These are phyloP conservation scores for Nyssa sinensis DNA, from an alignment of 148 eudicot genomes.

Conservation along the genomic window DNA sequence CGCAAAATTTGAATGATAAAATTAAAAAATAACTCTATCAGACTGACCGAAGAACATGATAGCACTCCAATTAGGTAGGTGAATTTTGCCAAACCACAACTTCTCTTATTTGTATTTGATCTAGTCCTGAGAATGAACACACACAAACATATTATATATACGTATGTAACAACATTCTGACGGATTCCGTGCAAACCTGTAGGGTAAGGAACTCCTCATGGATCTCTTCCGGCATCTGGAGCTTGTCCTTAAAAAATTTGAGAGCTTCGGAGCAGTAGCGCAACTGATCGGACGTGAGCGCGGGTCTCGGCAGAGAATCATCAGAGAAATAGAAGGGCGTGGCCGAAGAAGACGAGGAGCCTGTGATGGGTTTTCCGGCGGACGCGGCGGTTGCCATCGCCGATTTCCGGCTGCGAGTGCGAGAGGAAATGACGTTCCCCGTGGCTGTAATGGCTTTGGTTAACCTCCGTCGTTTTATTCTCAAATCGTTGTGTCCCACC, in stretches of 20 bases:
- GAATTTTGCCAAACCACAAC: not conserved
- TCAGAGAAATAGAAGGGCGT: conserved; percentile 26
- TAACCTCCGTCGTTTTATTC: not conserved
- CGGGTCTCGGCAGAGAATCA: conserved; percentile 27
- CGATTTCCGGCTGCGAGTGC: conserved; percentile 41
- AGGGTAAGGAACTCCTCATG: conserved; percentile 55
- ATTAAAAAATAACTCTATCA: too few relatives aligned
- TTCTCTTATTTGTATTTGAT: not conserved
- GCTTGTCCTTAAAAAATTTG: conserved; percentile 40
- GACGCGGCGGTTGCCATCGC: conserved; percentile 46
- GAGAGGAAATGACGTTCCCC: conserved; percentile 45
- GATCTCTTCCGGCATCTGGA: conserved; percentile 33
- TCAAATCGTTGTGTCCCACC: not conserved
- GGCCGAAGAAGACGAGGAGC: conserved; percentile 19
- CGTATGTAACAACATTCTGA: not conserved
- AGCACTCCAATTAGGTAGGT: not conserved
- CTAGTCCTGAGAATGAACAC: too few relatives aligned
- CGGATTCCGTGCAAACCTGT: conserved; percentile 37
- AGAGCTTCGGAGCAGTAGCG: conserved; percentile 59
- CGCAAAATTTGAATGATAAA: not conserved
- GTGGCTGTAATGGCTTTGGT: conserved; percentile 19
- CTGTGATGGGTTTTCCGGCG: conserved; percentile 20
- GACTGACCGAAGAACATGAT: too few relatives aligned
- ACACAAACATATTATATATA: not conserved
- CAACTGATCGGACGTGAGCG: conserved; percentile 53